A percentile compares a stretch with the other conserved stretches of the same genome.
phyloP scores from a whole-genome alignment of 306 rosid species.

The Calophaca sinica region DNA sequence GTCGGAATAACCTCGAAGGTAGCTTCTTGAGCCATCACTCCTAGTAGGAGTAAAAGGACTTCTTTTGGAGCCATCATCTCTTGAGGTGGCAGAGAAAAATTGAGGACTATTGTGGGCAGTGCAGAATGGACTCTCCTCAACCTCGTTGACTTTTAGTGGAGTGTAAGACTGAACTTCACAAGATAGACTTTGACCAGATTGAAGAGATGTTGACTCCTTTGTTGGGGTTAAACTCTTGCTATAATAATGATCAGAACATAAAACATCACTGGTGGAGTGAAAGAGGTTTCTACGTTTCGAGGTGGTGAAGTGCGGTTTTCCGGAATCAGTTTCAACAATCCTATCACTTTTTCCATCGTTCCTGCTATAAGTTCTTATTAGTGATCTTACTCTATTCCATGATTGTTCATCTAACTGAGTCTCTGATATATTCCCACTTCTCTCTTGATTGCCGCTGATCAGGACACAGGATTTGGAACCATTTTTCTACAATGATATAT shows the following conservation, averaged over 20 bases:
- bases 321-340: constrained; percentile 67
- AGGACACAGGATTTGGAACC: constrained; percentile 61
- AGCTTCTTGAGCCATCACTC: constrained; percentile 74
- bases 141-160: constrained; percentile 53
- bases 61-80: constrained; percentile 58
- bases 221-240: constrained; percentile 63
- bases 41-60: constrained; percentile 78
- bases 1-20: constrained; percentile 62
- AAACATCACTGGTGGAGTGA: constrained; percentile 46
- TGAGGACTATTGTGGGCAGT: constrained; percentile 76
- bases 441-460: constrained; percentile 47
- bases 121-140: constrained; percentile 69
- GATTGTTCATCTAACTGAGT: constrained; percentile 51
- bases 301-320: constrained; percentile 48
- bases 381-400: constrained; percentile 51
- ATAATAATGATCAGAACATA: constrained; percentile 50
- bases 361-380: constrained; percentile 34
- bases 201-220: constrained; percentile 64
- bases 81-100: constrained; percentile 61
- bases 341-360: constrained; percentile 62
- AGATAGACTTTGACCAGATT: constrained; percentile 60
- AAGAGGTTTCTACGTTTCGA: constrained; percentile 61
- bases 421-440: constrained; percentile 46
- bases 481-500: constrained; percentile 61
- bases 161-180: constrained; percentile 62